Percentiles rank a stretch among this genome's conserved stretches.
Evolutionary conservation across 805 yeast genomes (phyloP).

Genomic region (Saccharomycopsis fodiens): DNA sequence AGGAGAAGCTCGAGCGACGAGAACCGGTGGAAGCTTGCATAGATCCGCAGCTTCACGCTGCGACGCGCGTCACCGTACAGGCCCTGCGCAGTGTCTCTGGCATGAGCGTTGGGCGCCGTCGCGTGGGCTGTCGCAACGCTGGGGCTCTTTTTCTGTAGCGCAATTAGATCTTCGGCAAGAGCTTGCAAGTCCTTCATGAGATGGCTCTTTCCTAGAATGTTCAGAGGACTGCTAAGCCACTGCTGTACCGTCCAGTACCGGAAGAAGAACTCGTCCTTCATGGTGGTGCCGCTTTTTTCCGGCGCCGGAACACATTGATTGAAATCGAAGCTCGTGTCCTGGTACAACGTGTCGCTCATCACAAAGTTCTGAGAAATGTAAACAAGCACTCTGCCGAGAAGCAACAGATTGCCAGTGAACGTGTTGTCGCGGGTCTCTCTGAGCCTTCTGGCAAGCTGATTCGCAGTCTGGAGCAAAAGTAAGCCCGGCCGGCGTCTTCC

Average conservation of each 20-base stretch:
- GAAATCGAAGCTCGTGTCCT: constrained; percentile 2
- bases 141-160: no score
- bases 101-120: not conserved
- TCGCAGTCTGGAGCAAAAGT: constrained; percentile 1
- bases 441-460: constrained; percentile 2
- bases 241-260: constrained; percentile 6
- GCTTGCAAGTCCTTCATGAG: constrained; percentile 7
- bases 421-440: not conserved
- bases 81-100: no score
- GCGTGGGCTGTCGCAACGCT: no score
- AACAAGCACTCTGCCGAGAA: constrained; percentile 3
- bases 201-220: not conserved
- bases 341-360: constrained; percentile 8
- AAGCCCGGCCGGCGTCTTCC: constrained; percentile 17
- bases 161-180: constrained; percentile 1
- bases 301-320: not conserved
- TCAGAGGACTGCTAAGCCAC: constrained; percentile 11
- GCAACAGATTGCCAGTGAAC: not conserved
- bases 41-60: no score
- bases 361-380: constrained; percentile 7
- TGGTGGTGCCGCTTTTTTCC: not conserved
- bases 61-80: no score
- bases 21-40: not conserved
- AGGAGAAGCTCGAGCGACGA: not conserved
- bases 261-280: not conserved